These are phyloP conservation scores for Penicillium lividum DNA, from an alignment of 495 filamentous ascomycete genomes.

Conservation along the genomic window DNA sequence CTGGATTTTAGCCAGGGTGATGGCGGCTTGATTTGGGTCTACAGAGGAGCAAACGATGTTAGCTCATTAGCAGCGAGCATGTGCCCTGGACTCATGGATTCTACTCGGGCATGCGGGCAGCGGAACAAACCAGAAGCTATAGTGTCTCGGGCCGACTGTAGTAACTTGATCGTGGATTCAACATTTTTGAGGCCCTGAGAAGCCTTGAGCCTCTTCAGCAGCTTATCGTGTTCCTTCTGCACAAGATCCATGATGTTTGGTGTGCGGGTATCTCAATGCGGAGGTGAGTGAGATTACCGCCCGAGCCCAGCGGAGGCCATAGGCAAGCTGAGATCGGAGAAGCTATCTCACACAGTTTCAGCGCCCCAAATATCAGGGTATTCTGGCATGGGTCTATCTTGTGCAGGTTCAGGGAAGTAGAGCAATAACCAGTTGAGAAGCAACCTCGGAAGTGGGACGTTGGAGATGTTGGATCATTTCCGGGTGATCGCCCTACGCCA, in stretches of 20 bases:
- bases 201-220: conserved; percentile 70
- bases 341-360: neutral
- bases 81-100: neutral
- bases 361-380: neutral
- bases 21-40: conserved; percentile 69
- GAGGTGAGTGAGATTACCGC: neutral
- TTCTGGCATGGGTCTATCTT: neutral
- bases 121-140: conserved; percentile 61
- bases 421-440: conserved; percentile 1
- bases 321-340: neutral
- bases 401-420: neutral
- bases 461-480: conserved; percentile 9
- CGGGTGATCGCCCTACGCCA: conserved; percentile 28
- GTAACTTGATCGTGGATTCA: conserved; percentile 73
- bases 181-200: conserved; percentile 70
- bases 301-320: conserved; percentile 5
- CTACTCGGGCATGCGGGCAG: conserved; percentile 3
- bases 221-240: conserved; percentile 68
- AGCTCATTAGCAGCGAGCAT: neutral
- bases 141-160: conserved; percentile 68
- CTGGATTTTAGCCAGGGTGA: conserved; percentile 79
- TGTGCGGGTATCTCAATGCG: conserved; percentile 9
- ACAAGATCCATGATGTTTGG: conserved; percentile 64
- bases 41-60: conserved; percentile 15
- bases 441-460: neutral